These are phyloP conservation scores for Lipomyces orientalis DNA, from an alignment of 805 yeast species.

Conservation along the genomic window DNA sequence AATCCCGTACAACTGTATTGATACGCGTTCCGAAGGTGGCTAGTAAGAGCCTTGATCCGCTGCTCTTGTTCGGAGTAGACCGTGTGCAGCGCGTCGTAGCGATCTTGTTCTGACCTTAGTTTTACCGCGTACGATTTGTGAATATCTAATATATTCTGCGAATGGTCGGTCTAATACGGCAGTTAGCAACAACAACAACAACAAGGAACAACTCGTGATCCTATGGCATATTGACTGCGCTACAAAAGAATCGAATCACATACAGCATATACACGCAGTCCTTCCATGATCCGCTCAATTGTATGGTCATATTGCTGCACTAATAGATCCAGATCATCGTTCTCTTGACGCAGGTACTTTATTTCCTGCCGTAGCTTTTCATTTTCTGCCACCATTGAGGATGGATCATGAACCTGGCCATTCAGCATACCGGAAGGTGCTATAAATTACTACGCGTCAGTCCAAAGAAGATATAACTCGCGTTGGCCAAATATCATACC, in stretches of 20 bases:
- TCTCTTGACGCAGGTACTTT: constrained; percentile 16
- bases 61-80: constrained; percentile 22
- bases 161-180: neutral
- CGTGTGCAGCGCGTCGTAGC: constrained; percentile 17
- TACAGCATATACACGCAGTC: constrained; percentile 28
- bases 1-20: constrained; percentile 4
- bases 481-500: neutral
- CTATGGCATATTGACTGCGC: neutral
- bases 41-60: constrained; percentile 21
- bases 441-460: neutral
- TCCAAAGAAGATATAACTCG: neutral
- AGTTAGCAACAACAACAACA: neutral
- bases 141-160: constrained; percentile 15
- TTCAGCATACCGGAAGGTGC: neutral
- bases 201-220: neutral
- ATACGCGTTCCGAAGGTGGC: constrained; percentile 21
- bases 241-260: neutral
- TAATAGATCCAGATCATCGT: constrained; percentile 32
- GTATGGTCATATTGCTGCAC: constrained; percentile 34
- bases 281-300: constrained; percentile 29
- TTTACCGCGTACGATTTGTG: constrained; percentile 23
- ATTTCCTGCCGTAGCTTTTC: constrained; percentile 23
- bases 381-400: constrained; percentile 23
- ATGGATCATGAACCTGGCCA: neutral
- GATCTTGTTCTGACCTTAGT: constrained; percentile 23